Conservation (phyloP, 176 grass and related monocot genomes). For the Carex myosuroides region DNA sequence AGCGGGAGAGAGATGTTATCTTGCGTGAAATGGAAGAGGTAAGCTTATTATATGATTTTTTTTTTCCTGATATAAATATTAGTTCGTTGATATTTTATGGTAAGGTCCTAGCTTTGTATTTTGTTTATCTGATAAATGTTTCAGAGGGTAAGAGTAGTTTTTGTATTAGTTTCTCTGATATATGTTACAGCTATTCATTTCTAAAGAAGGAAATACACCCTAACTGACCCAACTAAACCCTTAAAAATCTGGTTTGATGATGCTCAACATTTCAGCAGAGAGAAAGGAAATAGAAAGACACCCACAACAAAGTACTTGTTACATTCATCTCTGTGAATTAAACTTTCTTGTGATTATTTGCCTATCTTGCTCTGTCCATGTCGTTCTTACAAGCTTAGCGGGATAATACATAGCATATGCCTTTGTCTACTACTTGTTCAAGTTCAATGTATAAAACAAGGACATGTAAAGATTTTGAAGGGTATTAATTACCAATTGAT, state of each 20-base stretch:
- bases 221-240: neutral
- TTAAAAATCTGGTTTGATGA: neutral
- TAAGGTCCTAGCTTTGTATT: neutral
- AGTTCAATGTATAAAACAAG: neutral
- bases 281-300: neutral
- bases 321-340: neutral
- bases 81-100: neutral
- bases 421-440: neutral
- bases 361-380: neutral
- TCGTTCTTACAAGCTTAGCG: neutral
- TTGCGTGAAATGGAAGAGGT: slow-evolving; percentile 98
- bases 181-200: neutral
- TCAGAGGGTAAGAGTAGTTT: neutral
- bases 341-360: neutral
- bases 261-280: neutral
- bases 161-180: neutral
- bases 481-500: neutral
- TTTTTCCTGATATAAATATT: neutral
- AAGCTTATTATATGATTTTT: slow-evolving; percentile 1
- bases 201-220: neutral
- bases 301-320: neutral
- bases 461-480: neutral
- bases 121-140: neutral
- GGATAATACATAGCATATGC: neutral
- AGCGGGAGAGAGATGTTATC: slow-evolving; percentile 73